phyloP scores from a whole-genome alignment of 2,329 filamentous ascomycete genomes.

The Aspergillus sp. region DNA sequence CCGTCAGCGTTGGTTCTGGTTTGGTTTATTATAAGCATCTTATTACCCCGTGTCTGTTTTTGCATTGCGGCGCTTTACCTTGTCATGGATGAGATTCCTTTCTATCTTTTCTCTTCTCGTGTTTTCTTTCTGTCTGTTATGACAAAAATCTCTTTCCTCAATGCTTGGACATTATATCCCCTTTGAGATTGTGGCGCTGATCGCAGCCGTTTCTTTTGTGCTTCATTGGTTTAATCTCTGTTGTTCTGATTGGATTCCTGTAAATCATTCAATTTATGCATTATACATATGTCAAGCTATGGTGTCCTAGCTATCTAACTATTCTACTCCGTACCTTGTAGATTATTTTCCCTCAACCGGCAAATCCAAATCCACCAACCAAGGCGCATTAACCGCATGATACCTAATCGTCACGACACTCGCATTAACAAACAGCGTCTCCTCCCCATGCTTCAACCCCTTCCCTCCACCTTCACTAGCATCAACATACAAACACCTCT shows the following conservation, averaged over 20 bases:
- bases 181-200: constrained; percentile 1
- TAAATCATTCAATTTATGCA: constrained; percentile 1
- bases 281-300: constrained; percentile 7
- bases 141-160: constrained; percentile 1
- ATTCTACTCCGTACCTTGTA: too few species aligned
- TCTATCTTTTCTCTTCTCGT: constrained; percentile 4
- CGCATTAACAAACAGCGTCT: constrained; percentile 54
- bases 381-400: constrained; percentile 46
- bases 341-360: constrained; percentile 11
- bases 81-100: constrained; percentile 2
- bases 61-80: constrained; percentile 7
- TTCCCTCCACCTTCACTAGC: constrained; percentile 20
- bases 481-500: constrained; percentile 30
- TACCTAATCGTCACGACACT: constrained; percentile 49
- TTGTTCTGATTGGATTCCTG: constrained; percentile 1
- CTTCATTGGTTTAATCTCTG: constrained; percentile 1
- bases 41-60: not conserved
- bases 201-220: constrained; percentile 5
- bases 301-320: too few species aligned
- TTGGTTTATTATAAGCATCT: constrained; percentile 1
- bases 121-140: constrained; percentile 2
- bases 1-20: constrained; percentile 2
- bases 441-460: constrained; percentile 38
- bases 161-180: not conserved
- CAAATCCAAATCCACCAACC: constrained; percentile 50